Evolutionary conservation across 2,329 filamentous ascomycete genomes (phyloP).

Genomic region (Nannizziopsis arthrosporioides): DNA sequence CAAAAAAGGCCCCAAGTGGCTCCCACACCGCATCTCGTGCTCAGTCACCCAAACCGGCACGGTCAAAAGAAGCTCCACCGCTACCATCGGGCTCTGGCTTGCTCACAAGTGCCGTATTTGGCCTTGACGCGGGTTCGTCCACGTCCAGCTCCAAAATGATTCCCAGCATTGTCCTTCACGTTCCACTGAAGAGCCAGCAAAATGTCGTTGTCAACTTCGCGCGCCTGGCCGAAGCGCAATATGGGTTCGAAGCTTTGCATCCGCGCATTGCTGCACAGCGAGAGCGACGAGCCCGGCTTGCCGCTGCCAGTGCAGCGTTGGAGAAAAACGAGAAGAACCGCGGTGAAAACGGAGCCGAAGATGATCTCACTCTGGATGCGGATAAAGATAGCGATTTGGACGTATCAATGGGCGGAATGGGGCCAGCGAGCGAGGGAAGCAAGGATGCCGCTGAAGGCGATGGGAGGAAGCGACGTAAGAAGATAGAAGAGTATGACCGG

Average conservation of each 20-base stretch:
- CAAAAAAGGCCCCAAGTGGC: conserved; percentile 32
- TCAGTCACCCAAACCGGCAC: conserved; percentile 44
- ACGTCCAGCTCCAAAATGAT: conserved; percentile 38
- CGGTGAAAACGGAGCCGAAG: conserved; percentile 65
- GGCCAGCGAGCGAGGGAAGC: conserved; percentile 48
- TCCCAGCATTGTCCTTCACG: conserved; percentile 72
- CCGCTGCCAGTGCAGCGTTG: conserved; percentile 72
- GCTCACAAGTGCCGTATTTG: conserved; percentile 50
- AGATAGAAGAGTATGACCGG: conserved; percentile 55
- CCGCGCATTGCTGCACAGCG: conserved; percentile 80
- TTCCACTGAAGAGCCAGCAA: conserved; percentile 66
- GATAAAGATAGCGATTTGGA: conserved; percentile 52
- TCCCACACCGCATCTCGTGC: conserved; percentile 42
- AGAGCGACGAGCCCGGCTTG: conserved; percentile 76
- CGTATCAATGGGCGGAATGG: conserved; percentile 30
- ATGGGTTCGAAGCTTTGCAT: conserved; percentile 88
- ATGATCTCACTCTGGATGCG: conserved; percentile 83
- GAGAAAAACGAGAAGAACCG: conserved; percentile 62
- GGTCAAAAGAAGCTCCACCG: conserved; percentile 41
- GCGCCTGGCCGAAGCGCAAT: conserved; percentile 81
- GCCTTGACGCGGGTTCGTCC: conserved; percentile 38
- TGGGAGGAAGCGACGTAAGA: conserved; percentile 57
- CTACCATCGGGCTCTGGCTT: conserved; percentile 53
- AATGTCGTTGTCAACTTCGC: conserved; percentile 96
- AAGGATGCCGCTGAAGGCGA: conserved; percentile 46